Conservation (phyloP, 495 filamentous ascomycete genomes). For the Trichoderma erinaceum region DNA sequence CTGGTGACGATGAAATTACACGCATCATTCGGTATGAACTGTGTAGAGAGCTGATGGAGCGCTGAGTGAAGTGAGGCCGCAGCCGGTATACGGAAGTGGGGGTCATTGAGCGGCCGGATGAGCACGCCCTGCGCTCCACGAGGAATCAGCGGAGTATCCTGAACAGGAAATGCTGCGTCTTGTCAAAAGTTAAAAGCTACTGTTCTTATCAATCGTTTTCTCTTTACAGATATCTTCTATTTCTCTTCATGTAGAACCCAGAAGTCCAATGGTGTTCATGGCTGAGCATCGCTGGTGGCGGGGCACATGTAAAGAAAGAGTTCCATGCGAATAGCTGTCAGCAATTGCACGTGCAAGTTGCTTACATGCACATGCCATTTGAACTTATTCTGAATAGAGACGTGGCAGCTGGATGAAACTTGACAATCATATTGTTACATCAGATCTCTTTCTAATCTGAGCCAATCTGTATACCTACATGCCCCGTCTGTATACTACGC, state of each 20-base stretch:
- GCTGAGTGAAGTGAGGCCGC: not conserved
- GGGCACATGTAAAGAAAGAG: too few relatives aligned
- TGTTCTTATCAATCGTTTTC: not conserved
- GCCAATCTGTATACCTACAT: too few relatives aligned
- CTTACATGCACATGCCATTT: too few relatives aligned
- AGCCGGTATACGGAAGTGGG: not conserved
- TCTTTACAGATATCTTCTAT: not conserved
- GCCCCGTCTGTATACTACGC: too few relatives aligned
- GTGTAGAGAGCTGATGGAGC: not conserved
- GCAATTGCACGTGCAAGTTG: too few relatives aligned
- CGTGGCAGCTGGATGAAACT: too few relatives aligned
- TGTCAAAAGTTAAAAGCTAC: not conserved
- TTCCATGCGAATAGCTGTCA: too few relatives aligned
- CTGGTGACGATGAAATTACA: not conserved
- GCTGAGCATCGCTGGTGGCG: not conserved
- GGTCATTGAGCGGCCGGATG: not conserved
- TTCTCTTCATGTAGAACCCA: not conserved
- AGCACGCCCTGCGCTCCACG: not conserved
- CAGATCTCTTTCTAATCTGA: too few relatives aligned
- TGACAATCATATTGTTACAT: too few relatives aligned
- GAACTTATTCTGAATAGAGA: too few relatives aligned
- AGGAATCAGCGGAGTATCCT: not conserved
- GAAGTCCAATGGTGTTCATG: not conserved
- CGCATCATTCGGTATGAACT: not conserved
- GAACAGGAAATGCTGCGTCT: not conserved